Evolutionary conservation across 1,284 basidiomycete genomes (phyloP).

Genomic region (Cryptococcus deneoformans): DNA sequence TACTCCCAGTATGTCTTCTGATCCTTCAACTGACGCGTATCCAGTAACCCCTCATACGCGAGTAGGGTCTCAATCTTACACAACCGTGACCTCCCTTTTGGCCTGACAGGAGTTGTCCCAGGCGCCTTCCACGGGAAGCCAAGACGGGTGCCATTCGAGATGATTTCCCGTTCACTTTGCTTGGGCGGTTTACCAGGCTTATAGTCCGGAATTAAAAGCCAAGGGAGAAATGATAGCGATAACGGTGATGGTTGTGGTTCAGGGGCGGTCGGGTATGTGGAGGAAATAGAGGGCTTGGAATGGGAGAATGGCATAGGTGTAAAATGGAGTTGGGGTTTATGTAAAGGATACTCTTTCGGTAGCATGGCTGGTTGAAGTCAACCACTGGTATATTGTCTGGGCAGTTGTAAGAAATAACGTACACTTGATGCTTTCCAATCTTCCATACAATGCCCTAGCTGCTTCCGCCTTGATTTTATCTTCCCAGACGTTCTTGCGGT

Average conservation of each 20-base stretch:
- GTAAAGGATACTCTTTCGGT: constrained; percentile 49
- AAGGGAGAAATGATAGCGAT: constrained; percentile 15
- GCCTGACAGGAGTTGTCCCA: constrained; percentile 20
- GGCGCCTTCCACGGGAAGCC: constrained; percentile 33
- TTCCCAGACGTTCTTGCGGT: constrained; percentile 47
- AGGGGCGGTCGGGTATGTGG: neutral
- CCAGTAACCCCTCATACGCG: constrained; percentile 41
- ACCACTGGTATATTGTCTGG: constrained; percentile 12
- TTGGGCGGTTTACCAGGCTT: neutral
- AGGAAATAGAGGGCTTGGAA: constrained; percentile 52
- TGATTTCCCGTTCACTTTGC: constrained; percentile 49
- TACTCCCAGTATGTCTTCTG: constrained; percentile 45
- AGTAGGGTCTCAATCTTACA: constrained; percentile 52
- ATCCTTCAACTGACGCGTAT: neutral
- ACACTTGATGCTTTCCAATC: constrained; percentile 16
- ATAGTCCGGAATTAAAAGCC: constrained; percentile 65
- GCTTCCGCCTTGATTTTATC: constrained; percentile 62
- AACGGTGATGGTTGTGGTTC: constrained; percentile 21
- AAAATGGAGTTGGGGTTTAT: constrained; percentile 58
- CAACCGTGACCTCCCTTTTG: constrained; percentile 25
- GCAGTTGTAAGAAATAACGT: constrained; percentile 2
- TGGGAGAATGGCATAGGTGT: constrained; percentile 60
- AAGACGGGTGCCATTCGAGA: constrained; percentile 17
- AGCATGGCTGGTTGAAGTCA: neutral
- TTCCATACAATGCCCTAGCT: constrained; percentile 55